Conservation (phyloP, 495 filamentous ascomycete genomes). For the Lophiotrema nucula region DNA sequence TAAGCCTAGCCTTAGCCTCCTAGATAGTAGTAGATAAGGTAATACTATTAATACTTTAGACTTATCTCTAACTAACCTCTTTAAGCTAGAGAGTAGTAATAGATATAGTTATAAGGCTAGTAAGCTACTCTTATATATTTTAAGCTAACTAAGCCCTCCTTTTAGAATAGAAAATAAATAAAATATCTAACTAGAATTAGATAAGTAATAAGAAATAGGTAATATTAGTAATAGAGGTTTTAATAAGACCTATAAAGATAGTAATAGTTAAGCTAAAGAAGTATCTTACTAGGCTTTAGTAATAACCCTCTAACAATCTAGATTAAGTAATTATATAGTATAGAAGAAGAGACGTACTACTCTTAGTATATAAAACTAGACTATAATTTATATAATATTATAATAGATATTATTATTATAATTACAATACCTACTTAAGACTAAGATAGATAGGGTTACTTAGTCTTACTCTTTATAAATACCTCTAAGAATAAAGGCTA, state of each 20-base stretch:
- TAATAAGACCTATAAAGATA: not conserved
- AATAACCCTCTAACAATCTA: not conserved
- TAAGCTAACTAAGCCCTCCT: constrained; percentile 10
- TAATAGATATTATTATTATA: not conserved
- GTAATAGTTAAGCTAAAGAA: too few relatives aligned
- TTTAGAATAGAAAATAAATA: constrained; percentile 3
- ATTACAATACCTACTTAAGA: not conserved
- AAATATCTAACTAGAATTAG: not conserved
- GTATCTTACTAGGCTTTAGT: not conserved
- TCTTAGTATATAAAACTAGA: not conserved
- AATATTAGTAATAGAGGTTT: not conserved
- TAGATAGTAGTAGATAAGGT: constrained; percentile 3
- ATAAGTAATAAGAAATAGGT: not conserved
- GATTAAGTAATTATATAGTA: not conserved
- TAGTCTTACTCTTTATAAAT: not conserved
- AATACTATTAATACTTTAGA: constrained; percentile 1
- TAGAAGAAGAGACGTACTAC: not conserved
- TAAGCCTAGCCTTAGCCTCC: not conserved
- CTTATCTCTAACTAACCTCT: not conserved
- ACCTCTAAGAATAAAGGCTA: not conserved
- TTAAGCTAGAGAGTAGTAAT: constrained; percentile 5
- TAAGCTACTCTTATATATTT: not conserved
- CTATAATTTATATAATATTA: not conserved
- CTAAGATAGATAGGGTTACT: not conserved
- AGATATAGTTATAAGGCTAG: not conserved